phyloP scores from a whole-genome alignment of 345 rosid genomes.

The Syzygium oleosum region DNA sequence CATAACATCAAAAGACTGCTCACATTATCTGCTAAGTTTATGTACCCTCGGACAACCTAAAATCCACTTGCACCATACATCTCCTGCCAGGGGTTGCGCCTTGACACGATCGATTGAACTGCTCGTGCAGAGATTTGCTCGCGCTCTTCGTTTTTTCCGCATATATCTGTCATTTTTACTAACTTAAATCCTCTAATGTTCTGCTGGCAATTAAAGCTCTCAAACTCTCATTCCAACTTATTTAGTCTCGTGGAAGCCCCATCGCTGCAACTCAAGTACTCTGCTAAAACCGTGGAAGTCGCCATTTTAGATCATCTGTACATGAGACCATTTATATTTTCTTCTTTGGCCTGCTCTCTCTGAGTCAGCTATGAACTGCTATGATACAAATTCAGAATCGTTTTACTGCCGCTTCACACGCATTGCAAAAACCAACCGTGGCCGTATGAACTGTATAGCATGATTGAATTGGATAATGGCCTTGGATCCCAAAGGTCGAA shows the following conservation, averaged over 20 bases:
- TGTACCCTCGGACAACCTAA: background rate
- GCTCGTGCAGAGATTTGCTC: background rate
- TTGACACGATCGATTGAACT: background rate
- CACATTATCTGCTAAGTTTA: background rate
- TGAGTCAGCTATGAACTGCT: background rate
- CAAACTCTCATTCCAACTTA: background rate
- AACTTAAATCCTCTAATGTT: background rate
- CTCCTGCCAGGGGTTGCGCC: background rate
- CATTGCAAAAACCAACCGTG: background rate
- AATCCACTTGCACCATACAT: background rate
- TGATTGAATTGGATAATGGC: background rate
- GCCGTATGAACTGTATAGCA: background rate
- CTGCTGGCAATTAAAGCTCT: background rate
- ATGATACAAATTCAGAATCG: background rate
- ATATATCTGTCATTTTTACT: background rate
- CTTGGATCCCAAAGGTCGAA: background rate
- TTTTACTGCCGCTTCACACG: background rate
- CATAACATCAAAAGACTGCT: background rate
- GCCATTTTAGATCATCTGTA: background rate
- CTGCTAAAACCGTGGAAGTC: background rate
- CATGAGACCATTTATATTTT: background rate
- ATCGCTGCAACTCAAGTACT: background rate
- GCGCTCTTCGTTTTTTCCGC: background rate
- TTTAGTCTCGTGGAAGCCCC: background rate
- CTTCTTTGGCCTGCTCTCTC: background rate